Evolutionary conservation across 108 stramenopile genomes (phyloP), one percentile per base, ranked within the genome.

Genomic region (Pelagomonas calceolata): DNA sequence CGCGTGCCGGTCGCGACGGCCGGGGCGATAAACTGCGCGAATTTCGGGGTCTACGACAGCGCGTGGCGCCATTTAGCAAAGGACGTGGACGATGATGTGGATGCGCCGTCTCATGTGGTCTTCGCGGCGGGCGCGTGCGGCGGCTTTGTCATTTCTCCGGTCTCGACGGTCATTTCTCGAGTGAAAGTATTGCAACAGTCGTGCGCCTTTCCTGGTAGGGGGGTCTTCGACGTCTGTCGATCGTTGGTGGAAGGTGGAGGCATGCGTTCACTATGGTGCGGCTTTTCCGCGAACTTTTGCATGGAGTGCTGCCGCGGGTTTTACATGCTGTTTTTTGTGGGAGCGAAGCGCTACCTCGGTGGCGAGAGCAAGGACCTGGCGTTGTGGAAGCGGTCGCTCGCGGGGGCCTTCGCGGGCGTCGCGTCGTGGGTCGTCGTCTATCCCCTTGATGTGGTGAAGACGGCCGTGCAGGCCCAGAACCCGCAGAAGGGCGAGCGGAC

Each of bases 401-500:
- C 84, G 12, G 86, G 88, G 0, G 88, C 85, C 0, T 31, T 78
- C 4, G 73, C 83, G 33, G 88, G 88, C 16, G 74, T 74, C 67
- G 81, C 81, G 0, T 85, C 79, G 70, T 85, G 82, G 81, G 73
- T 86, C 14, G 85, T 86, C 51, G 81, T 86, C 33, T 85, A 89
- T 73, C 88, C 88, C 21, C 78, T 86, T 35, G 88, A 89, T 68
- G 84, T 85, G 32, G 85, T 86, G 30, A 86, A 87, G 74, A 86
- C 88, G 21, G 66, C 80, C 39, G 76, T 80, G 30, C 87, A 85
- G 68, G 64, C 77, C 64, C 66, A 79, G 70, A 66, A 74, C 65
- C 18, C 71, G 9, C 51, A 66, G 4, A 70, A 65, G 45, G 9
- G 4, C 44, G 43, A 37, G 10, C 44, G 26, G 37, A 15, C 14